These are phyloP conservation scores for Starmerella floricola DNA, from an alignment of 805 yeast genomes.

Conservation along the genomic window DNA sequence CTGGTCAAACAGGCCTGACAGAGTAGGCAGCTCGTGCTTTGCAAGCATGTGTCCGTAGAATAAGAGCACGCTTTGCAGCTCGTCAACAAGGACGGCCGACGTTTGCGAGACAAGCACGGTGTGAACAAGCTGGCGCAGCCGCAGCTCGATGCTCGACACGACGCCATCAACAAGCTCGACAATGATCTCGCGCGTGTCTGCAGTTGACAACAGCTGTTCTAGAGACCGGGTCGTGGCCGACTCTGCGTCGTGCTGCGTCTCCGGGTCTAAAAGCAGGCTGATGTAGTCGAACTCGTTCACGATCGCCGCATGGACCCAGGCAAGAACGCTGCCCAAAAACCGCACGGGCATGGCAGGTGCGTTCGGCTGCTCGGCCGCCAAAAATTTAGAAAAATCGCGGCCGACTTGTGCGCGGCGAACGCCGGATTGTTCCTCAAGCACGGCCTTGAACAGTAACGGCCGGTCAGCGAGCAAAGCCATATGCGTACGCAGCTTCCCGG, in stretches of 20 bases:
- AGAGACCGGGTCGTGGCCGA: constrained; percentile 1
- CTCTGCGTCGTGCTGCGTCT: constrained; percentile 11
- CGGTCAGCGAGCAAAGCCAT: constrained; percentile 27
- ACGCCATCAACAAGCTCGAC: constrained; percentile 33
- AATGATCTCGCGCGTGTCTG: constrained; percentile 16
- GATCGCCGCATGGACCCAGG: constrained; percentile 72
- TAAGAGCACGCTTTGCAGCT: constrained; percentile 49
- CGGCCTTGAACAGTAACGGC: constrained; percentile 39
- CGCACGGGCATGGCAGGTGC: constrained; percentile 64
- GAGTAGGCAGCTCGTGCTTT: constrained; percentile 31
- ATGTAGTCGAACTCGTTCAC: constrained; percentile 80
- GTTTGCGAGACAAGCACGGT: constrained; percentile 56
- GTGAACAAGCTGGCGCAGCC: constrained; percentile 51
- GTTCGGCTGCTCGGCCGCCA: constrained; percentile 24
- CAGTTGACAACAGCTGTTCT: constrained; percentile 11
- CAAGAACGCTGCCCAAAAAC: constrained; percentile 75
- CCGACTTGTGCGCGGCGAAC: constrained; percentile 51
- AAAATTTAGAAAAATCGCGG: constrained; percentile 48
- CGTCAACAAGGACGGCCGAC: constrained; percentile 42
- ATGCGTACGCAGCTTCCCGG: constrained; percentile 12
- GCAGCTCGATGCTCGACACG: constrained; percentile 45
- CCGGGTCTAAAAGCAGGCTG: constrained; percentile 43
- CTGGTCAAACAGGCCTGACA: constrained; percentile 22
- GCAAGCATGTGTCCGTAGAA: constrained; percentile 57
- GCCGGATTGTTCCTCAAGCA: constrained; percentile 52